Evolutionary conservation across 192 early-diverging fungal species (phyloP).

Genomic region (Coemansia sp.): DNA sequence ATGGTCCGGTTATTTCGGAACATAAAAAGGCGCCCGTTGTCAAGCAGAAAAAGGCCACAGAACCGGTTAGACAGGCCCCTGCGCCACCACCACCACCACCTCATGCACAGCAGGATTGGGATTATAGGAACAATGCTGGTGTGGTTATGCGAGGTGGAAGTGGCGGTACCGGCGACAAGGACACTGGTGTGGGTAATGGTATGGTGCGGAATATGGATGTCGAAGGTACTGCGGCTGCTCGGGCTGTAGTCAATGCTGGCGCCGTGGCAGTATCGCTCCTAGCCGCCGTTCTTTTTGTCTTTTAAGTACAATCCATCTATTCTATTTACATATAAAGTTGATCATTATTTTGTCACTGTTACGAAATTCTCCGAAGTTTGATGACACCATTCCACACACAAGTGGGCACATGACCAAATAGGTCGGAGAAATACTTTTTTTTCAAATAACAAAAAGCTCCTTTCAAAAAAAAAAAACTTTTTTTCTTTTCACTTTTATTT

Average conservation of each 20-base stretch:
- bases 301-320: not conserved
- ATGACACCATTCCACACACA: not conserved
- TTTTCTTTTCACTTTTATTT: not conserved
- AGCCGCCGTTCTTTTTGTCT: not conserved
- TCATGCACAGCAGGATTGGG: not conserved
- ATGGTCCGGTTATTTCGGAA: conserved; percentile 5
- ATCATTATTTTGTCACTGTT: not conserved
- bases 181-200: conserved; percentile 2
- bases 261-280: conserved; percentile 10
- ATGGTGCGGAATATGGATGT: conserved; percentile 21
- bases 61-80: not conserved
- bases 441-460: too few species aligned
- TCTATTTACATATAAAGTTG: not conserved
- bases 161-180: conserved; percentile 6
- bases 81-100: not conserved
- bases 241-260: not conserved
- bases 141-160: not conserved
- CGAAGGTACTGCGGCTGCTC: conserved; percentile 16
- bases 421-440: not conserved
- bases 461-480: not conserved
- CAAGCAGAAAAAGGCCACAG: not conserved
- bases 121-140: not conserved
- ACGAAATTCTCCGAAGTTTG: not conserved
- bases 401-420: not conserved
- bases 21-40: not conserved